Evolutionary conservation across 208 protist species (phyloP).

Genomic region (Leishmania major): DNA sequence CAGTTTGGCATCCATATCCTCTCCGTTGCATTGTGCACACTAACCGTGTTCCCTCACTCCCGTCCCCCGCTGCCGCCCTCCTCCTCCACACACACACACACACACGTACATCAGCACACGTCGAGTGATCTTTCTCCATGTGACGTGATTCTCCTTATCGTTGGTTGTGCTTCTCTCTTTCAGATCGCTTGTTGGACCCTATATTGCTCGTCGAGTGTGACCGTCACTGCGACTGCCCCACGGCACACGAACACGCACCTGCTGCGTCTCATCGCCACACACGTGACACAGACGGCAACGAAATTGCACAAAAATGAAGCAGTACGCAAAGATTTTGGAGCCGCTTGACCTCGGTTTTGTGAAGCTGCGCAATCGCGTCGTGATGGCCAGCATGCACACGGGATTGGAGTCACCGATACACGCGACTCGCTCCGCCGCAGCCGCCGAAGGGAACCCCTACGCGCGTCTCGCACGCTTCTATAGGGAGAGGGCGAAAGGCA

Average conservation of each 20-base stretch:
- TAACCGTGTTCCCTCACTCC: neutral
- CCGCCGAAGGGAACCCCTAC: constrained; percentile 53
- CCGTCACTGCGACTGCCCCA: neutral
- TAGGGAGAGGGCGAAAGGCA: constrained; percentile 77
- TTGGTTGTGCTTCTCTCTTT: neutral
- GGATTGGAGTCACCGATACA: constrained; percentile 56
- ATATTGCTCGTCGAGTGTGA: neutral
- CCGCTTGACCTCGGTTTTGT: constrained; percentile 67
- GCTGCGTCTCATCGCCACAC: neutral
- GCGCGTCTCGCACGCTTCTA: constrained; percentile 79
- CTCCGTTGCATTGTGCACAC: neutral
- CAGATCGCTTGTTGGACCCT: neutral
- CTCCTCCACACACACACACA: neutral
- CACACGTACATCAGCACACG: no score
- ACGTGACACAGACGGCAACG: neutral
- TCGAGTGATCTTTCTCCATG: neutral
- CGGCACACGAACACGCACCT: neutral
- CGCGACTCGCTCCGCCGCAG: constrained; percentile 24
- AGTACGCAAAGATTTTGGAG: constrained; percentile 43
- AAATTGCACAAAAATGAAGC: constrained; percentile 14
- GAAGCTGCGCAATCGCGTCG: constrained; percentile 75
- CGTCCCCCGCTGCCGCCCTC: no score
- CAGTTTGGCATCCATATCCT: neutral
- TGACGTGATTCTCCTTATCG: neutral
- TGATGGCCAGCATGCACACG: constrained; percentile 86